Conservation (phyloP, 805 yeast genomes). For the Lachancea sp. region DNA sequence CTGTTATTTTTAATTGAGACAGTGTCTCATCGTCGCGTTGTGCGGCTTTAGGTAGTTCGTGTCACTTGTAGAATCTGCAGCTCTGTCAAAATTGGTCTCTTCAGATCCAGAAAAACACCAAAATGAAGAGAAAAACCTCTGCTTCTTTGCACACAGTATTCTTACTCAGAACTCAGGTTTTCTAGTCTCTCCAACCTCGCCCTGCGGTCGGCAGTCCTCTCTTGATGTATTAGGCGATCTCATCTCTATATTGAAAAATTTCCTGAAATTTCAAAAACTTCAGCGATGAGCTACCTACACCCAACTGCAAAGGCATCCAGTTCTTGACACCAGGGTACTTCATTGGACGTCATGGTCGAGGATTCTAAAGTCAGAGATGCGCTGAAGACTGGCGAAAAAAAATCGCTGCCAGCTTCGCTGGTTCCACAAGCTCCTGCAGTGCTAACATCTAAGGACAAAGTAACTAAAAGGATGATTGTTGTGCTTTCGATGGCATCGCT, state of each 20-base stretch:
- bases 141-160: no score
- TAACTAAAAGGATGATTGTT: slow-evolving; percentile 80
- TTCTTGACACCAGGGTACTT: not conserved
- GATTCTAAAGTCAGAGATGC: slow-evolving; percentile 45
- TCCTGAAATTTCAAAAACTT: not conserved
- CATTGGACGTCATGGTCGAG: slow-evolving; percentile 34
- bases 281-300: slow-evolving; percentile 3
- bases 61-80: no score
- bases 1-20: no score
- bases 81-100: no score
- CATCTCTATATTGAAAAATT: not conserved
- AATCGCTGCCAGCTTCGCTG: slow-evolving; percentile 56
- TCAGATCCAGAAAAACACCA: no score
- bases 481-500: slow-evolving; percentile 95
- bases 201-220: not conserved
- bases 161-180: no score
- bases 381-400: slow-evolving; percentile 32
- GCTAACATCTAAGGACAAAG: slow-evolving; percentile 76
- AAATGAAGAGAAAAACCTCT: no score
- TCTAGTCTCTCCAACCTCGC: no score
- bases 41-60: no score
- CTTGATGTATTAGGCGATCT: not conserved
- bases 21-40: no score
- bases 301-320: not conserved
- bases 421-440: slow-evolving; percentile 85